phyloP scores from a whole-genome alignment of 202 grass and related monocot genomes.

The Bolboschoenoplectus hybrid region DNA sequence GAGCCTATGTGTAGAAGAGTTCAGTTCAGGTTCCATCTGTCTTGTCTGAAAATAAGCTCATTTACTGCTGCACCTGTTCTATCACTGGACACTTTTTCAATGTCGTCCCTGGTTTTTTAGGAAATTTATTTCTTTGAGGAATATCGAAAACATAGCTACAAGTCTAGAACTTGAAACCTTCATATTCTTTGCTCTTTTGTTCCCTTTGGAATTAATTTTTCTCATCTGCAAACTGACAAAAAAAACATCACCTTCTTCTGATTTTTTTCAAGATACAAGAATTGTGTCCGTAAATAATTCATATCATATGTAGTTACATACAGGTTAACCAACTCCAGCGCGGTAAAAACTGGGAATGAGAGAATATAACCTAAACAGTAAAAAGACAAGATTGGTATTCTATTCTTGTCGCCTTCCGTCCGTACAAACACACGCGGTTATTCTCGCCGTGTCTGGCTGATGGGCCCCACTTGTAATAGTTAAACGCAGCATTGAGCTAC shows the following conservation, averaged over 20 bases:
- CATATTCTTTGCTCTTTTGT: too few relatives aligned
- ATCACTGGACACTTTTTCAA: neutral
- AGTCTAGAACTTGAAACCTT: too few relatives aligned
- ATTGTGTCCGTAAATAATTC: too few relatives aligned
- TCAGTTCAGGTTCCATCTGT: neutral
- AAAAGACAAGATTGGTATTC: neutral
- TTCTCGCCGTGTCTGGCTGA: neutral
- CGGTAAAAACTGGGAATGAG: neutral
- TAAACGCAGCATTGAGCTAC: neutral
- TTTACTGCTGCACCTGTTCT: neutral
- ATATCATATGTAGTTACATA: too few relatives aligned
- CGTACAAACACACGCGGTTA: slow-evolving; percentile 11
- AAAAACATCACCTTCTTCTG: too few relatives aligned
- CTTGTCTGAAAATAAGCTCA: neutral
- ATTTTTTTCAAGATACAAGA: too few relatives aligned
- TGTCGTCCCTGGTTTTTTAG: neutral
- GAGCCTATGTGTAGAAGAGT: too few relatives aligned
- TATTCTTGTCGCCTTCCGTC: slow-evolving; percentile 25
- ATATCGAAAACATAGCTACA: too few relatives aligned
- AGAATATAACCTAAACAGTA: neutral
- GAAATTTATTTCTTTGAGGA: too few relatives aligned
- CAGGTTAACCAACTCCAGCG: too few relatives aligned
- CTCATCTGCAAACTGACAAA: too few relatives aligned
- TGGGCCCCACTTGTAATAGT: neutral
- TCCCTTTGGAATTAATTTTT: too few relatives aligned